Conservation (phyloP, 2,329 filamentous ascomycete genomes). For the Aschersonia sp. region DNA sequence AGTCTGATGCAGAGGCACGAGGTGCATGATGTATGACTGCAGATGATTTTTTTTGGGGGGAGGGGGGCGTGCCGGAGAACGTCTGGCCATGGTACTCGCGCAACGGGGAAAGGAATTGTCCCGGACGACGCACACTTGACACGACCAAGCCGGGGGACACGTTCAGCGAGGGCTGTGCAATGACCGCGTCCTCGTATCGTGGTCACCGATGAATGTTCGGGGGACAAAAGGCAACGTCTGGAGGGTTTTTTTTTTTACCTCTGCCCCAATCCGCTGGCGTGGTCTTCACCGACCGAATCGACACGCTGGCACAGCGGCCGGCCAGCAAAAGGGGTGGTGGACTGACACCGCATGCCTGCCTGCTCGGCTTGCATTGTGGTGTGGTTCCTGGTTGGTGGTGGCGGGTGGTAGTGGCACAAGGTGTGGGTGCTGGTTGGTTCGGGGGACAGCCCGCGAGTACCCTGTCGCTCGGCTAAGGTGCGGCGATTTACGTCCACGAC, state of each 20-base stretch:
- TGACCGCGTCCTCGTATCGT: neutral
- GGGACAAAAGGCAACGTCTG: no score
- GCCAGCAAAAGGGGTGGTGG: no score
- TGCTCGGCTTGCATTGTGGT: no score
- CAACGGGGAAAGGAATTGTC: neutral
- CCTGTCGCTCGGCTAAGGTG: slow-evolving; percentile 20
- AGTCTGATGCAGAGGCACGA: neutral
- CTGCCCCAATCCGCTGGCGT: no score
- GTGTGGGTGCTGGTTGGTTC: no score
- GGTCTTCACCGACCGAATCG: no score
- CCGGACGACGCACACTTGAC: neutral
- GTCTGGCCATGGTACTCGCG: neutral
- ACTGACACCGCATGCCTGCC: no score
- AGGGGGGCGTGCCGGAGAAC: neutral
- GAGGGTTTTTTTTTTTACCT: no score
- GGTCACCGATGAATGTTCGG: no score
- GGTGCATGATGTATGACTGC: neutral
- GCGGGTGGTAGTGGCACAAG: no score
- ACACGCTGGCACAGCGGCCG: no score
- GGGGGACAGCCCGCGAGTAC: neutral
- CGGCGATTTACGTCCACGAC: slow-evolving; percentile 20
- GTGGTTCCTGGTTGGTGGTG: no score
- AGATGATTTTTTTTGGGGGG: neutral
- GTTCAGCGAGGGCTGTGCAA: neutral
- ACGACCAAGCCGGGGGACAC: neutral